These are phyloP conservation scores for Chaetomiaceae sp. DNA, from an alignment of 2,329 filamentous ascomycete genomes.

Conservation along the genomic window DNA sequence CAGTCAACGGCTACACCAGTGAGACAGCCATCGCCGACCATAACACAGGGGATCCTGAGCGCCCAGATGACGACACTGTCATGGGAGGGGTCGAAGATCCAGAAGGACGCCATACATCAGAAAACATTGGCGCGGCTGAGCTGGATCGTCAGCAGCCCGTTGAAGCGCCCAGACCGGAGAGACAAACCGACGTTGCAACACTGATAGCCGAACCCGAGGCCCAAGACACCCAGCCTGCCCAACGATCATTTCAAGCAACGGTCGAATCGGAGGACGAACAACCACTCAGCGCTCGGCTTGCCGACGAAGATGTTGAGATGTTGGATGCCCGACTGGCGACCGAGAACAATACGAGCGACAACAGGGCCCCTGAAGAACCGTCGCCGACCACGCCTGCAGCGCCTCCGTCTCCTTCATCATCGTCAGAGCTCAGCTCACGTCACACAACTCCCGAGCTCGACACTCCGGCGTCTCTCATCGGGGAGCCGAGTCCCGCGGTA, in stretches of 20 bases:
- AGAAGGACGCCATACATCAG: not conserved
- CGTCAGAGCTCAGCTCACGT: constrained; percentile 13
- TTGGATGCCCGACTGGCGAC: not conserved
- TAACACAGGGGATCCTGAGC: not conserved
- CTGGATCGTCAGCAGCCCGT: not conserved
- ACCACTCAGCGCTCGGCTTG: not conserved
- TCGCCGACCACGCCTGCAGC: not conserved
- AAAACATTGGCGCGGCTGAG: not conserved
- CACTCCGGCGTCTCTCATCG: not conserved
- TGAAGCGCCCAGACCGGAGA: not conserved
- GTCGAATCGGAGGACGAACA: not conserved
- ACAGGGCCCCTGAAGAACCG: not conserved
- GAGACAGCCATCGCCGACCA: no score
- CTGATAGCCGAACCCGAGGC: not conserved
- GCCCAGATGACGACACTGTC: not conserved
- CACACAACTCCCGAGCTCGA: constrained; percentile 12
- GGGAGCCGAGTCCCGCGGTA: not conserved
- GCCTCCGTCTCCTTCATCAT: constrained; percentile 4
- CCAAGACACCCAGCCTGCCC: not conserved
- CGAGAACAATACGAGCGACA: not conserved
- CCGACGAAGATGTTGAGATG: constrained; percentile 2
- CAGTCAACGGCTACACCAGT: no score
- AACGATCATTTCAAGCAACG: not conserved
- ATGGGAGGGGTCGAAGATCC: not conserved
- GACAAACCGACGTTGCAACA: not conserved